Conservation (phyloP, 495 filamentous ascomycete genomes). For the Neurospora sp. region DNA sequence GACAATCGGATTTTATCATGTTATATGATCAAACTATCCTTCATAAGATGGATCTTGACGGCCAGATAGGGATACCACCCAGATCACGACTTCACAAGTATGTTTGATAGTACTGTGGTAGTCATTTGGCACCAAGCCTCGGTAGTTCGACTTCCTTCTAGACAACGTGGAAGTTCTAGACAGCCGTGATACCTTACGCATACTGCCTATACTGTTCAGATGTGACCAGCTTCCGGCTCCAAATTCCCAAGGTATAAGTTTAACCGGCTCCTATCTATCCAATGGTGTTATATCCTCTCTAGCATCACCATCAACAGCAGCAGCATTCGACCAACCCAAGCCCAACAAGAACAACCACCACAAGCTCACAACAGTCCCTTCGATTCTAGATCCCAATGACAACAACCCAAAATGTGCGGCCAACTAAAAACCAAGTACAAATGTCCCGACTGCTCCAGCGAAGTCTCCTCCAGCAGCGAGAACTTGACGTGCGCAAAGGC, state of each 20-base stretch:
- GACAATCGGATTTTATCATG: not conserved
- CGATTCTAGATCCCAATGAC: too few relatives aligned
- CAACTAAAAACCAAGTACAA: not conserved
- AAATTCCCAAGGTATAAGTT: not conserved
- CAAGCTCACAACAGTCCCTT: too few relatives aligned
- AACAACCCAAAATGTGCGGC: not conserved
- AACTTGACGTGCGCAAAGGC: not conserved
- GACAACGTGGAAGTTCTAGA: not conserved
- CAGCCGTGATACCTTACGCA: not conserved
- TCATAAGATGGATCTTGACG: not conserved
- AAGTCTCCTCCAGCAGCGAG: not conserved
- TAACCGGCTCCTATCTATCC: not conserved
- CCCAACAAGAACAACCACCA: not conserved
- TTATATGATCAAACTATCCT: not conserved
- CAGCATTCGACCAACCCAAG: not conserved
- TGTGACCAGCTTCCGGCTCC: not conserved
- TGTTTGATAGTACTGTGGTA: not conserved
- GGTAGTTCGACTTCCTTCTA: not conserved
- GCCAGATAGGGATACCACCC: not conserved
- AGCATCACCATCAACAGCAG: not conserved
- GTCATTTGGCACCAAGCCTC: not conserved
- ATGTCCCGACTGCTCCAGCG: not conserved
- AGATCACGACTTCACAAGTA: not conserved
- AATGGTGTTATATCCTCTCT: not conserved
- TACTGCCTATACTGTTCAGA: not conserved